Conservation (phyloP, 1,284 basidiomycete species). For the Fistulinella cinereoalba region DNA sequence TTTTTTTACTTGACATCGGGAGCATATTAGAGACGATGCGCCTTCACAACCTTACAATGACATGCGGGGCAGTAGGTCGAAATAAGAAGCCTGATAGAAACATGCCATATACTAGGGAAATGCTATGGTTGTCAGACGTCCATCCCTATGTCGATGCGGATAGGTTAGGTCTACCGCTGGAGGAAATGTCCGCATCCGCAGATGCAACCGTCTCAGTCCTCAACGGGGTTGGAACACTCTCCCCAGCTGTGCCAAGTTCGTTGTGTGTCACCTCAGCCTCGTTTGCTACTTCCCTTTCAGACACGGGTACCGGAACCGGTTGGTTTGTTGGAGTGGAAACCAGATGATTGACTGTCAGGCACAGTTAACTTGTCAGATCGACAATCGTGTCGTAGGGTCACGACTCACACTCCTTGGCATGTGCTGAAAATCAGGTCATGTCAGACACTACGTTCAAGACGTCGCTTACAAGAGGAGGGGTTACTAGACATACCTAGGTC, state of each 20-base stretch:
- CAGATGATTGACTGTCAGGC: slow-evolving; percentile 47
- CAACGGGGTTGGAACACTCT: slow-evolving; percentile 2
- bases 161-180: slow-evolving; percentile 1
- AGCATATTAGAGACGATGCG: slow-evolving; percentile 8
- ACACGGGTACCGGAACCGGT: slow-evolving; percentile 6
- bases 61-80: not conserved
- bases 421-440: slow-evolving; percentile 40
- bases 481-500: slow-evolving; percentile 62
- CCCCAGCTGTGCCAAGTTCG: not conserved
- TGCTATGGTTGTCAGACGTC: not conserved
- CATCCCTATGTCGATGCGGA: not conserved
- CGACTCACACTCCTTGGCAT: slow-evolving; percentile 68
- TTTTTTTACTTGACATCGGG: slow-evolving; percentile 8
- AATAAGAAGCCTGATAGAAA: not conserved
- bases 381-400: not conserved
- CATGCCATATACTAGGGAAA: not conserved
- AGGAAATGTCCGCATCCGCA: not conserved
- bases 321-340: slow-evolving; percentile 23
- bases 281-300: not conserved
- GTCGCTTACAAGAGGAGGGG: not conserved
- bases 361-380: slow-evolving; percentile 6
- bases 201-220: not conserved
- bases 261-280: slow-evolving; percentile 3
- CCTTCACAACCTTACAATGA: slow-evolving; percentile 1
- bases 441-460: slow-evolving; percentile 4